A percentile compares a stretch with the other conserved stretches of the same genome.
phyloP scores from a whole-genome alignment of 768 basidiomycete genomes.

The Asterophora lycoperdoides region DNA sequence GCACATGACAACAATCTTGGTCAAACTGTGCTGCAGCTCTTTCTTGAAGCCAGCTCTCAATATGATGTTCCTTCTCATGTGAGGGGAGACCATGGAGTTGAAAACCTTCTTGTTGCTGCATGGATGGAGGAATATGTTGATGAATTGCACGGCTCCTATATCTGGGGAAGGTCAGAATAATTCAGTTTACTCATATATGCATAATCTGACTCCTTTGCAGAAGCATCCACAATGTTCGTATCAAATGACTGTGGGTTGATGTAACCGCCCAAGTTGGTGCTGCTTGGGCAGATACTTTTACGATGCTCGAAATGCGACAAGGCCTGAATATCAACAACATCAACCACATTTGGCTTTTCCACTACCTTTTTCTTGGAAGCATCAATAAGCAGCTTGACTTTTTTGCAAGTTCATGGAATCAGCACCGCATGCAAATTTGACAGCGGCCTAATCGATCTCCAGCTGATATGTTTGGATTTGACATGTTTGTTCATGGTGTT shows the following conservation, averaged over 20 bases:
- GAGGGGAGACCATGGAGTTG: conserved; percentile 36
- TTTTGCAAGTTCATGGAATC: conserved; percentile 32
- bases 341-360: conserved; percentile 35
- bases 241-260: conserved; percentile 36
- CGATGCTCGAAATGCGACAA: conserved; percentile 24
- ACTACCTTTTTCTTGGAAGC: conserved; percentile 28
- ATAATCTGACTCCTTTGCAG: conserved; percentile 12
- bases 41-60: conserved; percentile 16
- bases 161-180: conserved; percentile 34
- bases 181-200: neutral
- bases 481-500: conserved; percentile 24
- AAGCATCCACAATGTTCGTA: conserved; percentile 35
- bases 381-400: conserved; percentile 16
- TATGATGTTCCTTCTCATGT: conserved; percentile 29
- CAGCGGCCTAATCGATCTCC: conserved; percentile 22
- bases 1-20: conserved; percentile 37
- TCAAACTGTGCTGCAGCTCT: conserved; percentile 31
- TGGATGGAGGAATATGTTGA: conserved; percentile 24
- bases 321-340: conserved; percentile 25
- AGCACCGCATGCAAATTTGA: conserved; percentile 25
- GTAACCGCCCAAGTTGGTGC: conserved; percentile 26
- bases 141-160: conserved; percentile 25
- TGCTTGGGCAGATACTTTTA: conserved; percentile 31
- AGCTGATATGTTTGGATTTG: conserved; percentile 29
- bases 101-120: conserved; percentile 32